Conservation (phyloP, 208 protist species). For the Trypanosoma conorhini region DNA sequence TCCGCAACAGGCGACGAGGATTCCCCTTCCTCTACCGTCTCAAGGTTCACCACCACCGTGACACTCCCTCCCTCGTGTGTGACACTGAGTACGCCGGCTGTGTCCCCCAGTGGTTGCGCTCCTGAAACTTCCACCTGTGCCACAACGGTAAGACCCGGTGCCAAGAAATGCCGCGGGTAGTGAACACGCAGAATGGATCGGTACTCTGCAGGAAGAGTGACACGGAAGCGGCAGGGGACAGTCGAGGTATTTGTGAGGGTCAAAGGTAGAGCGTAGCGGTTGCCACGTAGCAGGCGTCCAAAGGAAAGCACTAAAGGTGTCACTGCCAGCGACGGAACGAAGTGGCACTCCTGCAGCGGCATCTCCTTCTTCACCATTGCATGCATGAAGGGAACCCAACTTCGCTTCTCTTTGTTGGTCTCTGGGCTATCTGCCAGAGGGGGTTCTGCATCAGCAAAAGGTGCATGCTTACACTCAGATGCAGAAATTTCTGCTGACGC, state of each 20-base stretch:
- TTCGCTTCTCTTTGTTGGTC: background rate
- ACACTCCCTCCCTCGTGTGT: slow-evolving; percentile 52
- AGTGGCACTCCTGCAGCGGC: slow-evolving; percentile 21
- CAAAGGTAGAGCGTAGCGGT: slow-evolving; percentile 49
- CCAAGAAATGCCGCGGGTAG: slow-evolving; percentile 76
- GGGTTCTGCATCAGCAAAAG: background rate
- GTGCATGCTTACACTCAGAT: background rate
- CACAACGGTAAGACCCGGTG: slow-evolving; percentile 65
- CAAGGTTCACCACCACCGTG: slow-evolving; percentile 35
- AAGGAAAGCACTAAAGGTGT: slow-evolving; percentile 39
- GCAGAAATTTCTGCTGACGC: background rate
- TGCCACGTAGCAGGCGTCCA: slow-evolving; percentile 44
- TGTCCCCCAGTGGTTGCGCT: slow-evolving; percentile 42
- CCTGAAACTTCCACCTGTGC: slow-evolving; percentile 54
- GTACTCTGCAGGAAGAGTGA: slow-evolving; percentile 30
- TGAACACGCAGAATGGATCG: slow-evolving; percentile 39
- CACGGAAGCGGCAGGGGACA: slow-evolving; percentile 80
- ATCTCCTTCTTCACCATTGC: slow-evolving; percentile 12
- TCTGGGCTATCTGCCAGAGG: background rate
- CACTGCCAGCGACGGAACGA: slow-evolving; percentile 21
- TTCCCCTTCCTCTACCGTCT: slow-evolving; percentile 31
- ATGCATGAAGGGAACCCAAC: slow-evolving; percentile 20
- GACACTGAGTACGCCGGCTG: slow-evolving; percentile 24
- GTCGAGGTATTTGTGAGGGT: slow-evolving; percentile 72
- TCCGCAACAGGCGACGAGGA: background rate